Conservation (phyloP, 1,284 basidiomycete species). For the Melampsora americana region DNA sequence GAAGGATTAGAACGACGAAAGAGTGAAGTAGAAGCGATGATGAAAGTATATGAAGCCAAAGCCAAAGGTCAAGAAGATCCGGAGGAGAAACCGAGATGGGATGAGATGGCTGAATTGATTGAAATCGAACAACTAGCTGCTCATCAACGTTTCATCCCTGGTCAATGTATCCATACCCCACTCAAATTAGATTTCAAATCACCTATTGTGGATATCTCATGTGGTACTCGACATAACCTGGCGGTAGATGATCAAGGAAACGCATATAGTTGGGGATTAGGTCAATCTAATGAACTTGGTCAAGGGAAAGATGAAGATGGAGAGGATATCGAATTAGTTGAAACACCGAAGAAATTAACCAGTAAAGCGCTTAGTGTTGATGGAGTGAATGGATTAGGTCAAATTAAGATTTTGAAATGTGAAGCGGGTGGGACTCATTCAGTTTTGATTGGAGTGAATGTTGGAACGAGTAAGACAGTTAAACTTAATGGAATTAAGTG, state of each 20-base stretch:
- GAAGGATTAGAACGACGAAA: constrained; percentile 50
- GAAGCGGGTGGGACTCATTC: constrained; percentile 40
- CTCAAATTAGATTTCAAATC: constrained; percentile 65
- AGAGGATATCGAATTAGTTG: constrained; percentile 33
- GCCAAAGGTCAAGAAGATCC: constrained; percentile 51
- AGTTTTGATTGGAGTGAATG: constrained; percentile 12
- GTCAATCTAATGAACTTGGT: constrained; percentile 35
- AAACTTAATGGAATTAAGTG: constrained; percentile 19
- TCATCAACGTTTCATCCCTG: constrained; percentile 48
- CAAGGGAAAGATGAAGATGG: constrained; percentile 35
- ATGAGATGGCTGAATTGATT: constrained; percentile 60
- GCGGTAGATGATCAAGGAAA: constrained; percentile 74
- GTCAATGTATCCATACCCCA: constrained; percentile 43
- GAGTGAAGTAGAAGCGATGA: constrained; percentile 41
- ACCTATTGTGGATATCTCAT: constrained; percentile 67
- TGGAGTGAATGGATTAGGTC: constrained; percentile 1
- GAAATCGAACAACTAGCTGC: constrained; percentile 51
- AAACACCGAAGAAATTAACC: constrained; percentile 13
- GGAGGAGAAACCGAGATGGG: constrained; percentile 61
- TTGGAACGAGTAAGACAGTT: neutral
- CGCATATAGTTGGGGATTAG: constrained; percentile 73
- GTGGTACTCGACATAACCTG: constrained; percentile 76
- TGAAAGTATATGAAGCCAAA: constrained; percentile 49
- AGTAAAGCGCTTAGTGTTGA: constrained; percentile 10
- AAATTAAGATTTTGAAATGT: constrained; percentile 29